Evolutionary conservation across 164 flowering plant genomes (phyloP).

Genomic region (Chimonanthus salicifolius): DNA sequence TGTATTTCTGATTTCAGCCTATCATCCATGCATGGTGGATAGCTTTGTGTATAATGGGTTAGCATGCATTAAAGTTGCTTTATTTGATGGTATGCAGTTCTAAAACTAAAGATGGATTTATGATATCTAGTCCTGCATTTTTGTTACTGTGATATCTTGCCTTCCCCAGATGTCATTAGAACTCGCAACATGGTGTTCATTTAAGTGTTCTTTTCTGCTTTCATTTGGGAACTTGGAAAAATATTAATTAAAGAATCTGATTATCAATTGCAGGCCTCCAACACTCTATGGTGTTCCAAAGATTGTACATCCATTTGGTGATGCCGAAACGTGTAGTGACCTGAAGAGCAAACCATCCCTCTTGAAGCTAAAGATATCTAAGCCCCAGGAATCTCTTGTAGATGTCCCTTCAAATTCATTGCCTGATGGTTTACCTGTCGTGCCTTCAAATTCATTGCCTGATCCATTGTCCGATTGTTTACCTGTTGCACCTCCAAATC

Average conservation of each 20-base stretch:
- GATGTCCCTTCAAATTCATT: slow-evolving; percentile 9
- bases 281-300: slow-evolving; percentile 82
- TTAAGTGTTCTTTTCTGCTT: no score
- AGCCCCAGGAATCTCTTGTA: slow-evolving; percentile 29
- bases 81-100: no score
- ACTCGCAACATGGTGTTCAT: no score
- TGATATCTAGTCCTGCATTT: not conserved
- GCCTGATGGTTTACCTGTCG: slow-evolving; percentile 15
- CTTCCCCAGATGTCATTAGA: not conserved
- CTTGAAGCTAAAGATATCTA: slow-evolving; percentile 36
- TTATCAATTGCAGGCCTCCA: slow-evolving; percentile 50
- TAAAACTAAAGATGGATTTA: not conserved
- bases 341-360: slow-evolving; percentile 42
- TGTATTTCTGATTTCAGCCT: no score
- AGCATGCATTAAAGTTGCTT: no score
- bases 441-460: not conserved
- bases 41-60: no score
- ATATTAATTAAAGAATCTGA: not conserved
- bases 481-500: not conserved
- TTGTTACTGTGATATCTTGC: not conserved
- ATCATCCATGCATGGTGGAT: no score
- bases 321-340: slow-evolving; percentile 38
- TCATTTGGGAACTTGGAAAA: no score
- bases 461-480: slow-evolving; percentile 11
- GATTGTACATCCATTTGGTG: slow-evolving; percentile 34